phyloP scores from a whole-genome alignment of 1,139 yeast species.

The Scheffersomyces stambukii region DNA sequence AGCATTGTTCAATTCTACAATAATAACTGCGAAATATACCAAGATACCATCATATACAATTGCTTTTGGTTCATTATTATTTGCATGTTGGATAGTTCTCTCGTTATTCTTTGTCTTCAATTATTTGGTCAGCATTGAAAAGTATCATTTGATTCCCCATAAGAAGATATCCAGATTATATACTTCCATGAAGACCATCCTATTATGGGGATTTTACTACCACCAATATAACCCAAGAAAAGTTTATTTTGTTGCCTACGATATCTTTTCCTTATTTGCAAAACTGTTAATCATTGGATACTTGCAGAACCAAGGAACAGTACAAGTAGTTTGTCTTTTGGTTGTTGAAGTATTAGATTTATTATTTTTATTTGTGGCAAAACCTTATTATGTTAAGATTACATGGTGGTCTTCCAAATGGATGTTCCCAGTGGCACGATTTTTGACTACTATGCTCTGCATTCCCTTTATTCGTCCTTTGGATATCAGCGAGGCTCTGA shows the following conservation, averaged over 20 bases:
- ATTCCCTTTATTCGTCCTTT: constrained; percentile 37
- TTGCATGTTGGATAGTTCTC: constrained; percentile 30
- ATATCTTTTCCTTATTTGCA: constrained; percentile 24
- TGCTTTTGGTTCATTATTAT: constrained; percentile 26
- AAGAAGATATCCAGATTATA: constrained; percentile 35
- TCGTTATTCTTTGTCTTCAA: constrained; percentile 28
- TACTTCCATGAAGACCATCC: constrained; percentile 43
- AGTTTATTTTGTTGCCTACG: constrained; percentile 35
- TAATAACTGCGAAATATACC: constrained; percentile 5
- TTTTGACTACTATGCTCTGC: constrained; percentile 35
- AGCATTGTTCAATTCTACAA: constrained; percentile 2
- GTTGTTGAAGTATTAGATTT: constrained; percentile 32
- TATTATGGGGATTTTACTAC: constrained; percentile 46
- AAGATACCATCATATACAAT: constrained; percentile 13
- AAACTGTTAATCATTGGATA: constrained; percentile 41
- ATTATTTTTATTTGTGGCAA: constrained; percentile 22
- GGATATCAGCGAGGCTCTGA: constrained; percentile 25
- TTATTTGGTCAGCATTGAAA: constrained; percentile 21
- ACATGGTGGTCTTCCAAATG: constrained; percentile 37
- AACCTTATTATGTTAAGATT: constrained; percentile 39
- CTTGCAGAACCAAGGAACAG: constrained; percentile 38
- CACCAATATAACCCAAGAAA: constrained; percentile 41
- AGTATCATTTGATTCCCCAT: constrained; percentile 14
- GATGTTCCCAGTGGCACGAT: constrained; percentile 33
- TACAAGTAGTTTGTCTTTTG: constrained; percentile 41